Evolutionary conservation across 805 yeast genomes (phyloP), one percentile per base, ranked within the genome.

Genomic region (Nakazawaea pomicola): DNA sequence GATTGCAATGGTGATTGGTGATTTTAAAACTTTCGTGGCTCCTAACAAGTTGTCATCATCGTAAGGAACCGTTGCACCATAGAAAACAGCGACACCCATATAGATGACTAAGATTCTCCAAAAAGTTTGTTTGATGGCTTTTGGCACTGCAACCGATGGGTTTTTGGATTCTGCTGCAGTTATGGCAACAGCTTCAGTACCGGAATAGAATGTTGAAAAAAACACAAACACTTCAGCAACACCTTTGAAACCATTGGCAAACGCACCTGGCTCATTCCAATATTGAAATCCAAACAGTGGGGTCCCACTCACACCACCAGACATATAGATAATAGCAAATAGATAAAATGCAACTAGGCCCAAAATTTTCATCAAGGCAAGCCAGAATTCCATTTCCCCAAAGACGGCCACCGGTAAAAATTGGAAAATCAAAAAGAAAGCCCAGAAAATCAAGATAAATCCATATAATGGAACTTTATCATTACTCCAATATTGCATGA

Each of bases 151-250:
- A 40, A 62, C 66, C 30, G 69, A 58, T 3, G 85, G 85, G 49
- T 79, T 76, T 50, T 70, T 68, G 3, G 80, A 65, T 50, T 79
- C 85, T 21, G 79, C 77, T 0, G 84, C 83, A 30, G 78, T 69
- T 25, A 79, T 60, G 12, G 81, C 80, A 21, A 75, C 70, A 8
- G 72, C 61, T 49, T 77, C 83, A 1, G 76, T 70, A 6, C 83
- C 81, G 10, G 15, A 29, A 29, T 15, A 29, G 15, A 29, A 29
- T 11, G 19, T 29, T 11, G 19, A 29, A 29, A 29, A 4, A 12
- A 14, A 29, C 17, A 15, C 32, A 29, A 29, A 23, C 10, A 23
- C 25, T 10, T 23, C 25, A 18, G 32, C 67, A 23, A 72, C 62
- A 49, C 78, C 78, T 49, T 74, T 73, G 54, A 74, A 74, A 8